Conservation (phyloP, 2,329 filamentous ascomycete genomes). For the Fusarium buharicum region DNA sequence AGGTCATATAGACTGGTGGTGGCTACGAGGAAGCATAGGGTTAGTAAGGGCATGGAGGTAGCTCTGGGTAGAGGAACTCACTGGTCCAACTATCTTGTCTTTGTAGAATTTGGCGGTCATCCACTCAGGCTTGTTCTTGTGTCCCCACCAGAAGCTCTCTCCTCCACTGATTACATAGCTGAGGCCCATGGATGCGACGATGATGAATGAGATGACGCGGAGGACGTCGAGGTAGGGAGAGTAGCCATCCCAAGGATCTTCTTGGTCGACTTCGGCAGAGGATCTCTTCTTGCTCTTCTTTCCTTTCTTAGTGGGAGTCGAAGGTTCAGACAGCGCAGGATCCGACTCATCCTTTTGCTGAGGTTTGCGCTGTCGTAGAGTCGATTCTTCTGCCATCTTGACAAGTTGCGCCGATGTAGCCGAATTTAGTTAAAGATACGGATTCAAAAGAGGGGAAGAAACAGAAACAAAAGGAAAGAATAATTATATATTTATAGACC, state of each 20-base stretch:
- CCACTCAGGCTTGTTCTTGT: slow-evolving; percentile 70
- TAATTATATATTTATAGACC: slow-evolving; percentile 16
- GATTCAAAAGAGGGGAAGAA: not conserved
- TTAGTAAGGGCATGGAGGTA: slow-evolving; percentile 13
- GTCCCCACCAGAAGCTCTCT: slow-evolving; percentile 75
- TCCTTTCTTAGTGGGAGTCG: slow-evolving; percentile 34
- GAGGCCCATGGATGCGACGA: slow-evolving; percentile 73
- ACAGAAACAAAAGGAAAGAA: not conserved
- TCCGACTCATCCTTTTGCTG: slow-evolving; percentile 39
- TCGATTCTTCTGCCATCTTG: slow-evolving; percentile 53
- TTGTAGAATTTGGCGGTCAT: slow-evolving; percentile 68
- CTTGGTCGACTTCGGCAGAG: slow-evolving; percentile 48
- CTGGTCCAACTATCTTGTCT: slow-evolving; percentile 45
- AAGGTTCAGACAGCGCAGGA: slow-evolving; percentile 38
- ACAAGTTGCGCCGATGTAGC: slow-evolving; percentile 5
- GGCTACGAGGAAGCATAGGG: slow-evolving; percentile 49
- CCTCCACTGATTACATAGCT: slow-evolving; percentile 81
- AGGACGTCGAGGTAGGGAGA: slow-evolving; percentile 71
- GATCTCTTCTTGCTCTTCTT: slow-evolving; percentile 40
- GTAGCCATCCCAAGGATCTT: slow-evolving; percentile 63
- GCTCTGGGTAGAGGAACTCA: slow-evolving; percentile 26
- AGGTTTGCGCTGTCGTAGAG: slow-evolving; percentile 59
- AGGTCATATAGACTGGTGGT: slow-evolving; percentile 76
- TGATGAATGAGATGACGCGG: slow-evolving; percentile 73
- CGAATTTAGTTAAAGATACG: not conserved